Conservation (phyloP, 139 green algal species). For the Ostreobium quekettii region DNA sequence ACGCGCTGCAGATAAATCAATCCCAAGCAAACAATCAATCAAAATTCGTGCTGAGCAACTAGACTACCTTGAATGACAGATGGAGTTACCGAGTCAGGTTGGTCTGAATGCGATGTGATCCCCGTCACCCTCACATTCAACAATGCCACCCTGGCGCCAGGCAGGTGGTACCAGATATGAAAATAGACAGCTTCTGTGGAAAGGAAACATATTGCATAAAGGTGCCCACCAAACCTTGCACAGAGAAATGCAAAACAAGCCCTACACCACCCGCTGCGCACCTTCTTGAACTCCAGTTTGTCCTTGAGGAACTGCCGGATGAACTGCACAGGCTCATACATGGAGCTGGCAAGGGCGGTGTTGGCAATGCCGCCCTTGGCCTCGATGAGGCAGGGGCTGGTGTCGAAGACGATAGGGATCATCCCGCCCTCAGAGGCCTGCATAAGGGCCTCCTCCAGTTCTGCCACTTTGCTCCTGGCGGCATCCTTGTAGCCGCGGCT, state of each 20-base stretch:
- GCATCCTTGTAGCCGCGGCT: constrained; percentile 78
- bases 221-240: no score
- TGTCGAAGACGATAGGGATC: constrained; percentile 89
- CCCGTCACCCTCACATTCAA: no score
- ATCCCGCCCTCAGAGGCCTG: constrained; percentile 79
- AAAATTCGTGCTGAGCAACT: no score
- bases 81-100: no score
- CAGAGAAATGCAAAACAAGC: neutral
- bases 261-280: neutral
- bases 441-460: constrained; percentile 74
- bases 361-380: constrained; percentile 70
- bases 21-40: no score
- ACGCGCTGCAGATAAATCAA: no score
- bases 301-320: constrained; percentile 84
- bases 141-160: no score
- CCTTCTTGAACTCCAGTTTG: constrained; percentile 89
- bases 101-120: no score
- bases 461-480: constrained; percentile 27
- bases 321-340: constrained; percentile 96
- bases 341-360: constrained; percentile 62
- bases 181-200: no score
- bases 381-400: constrained; percentile 78
- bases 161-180: no score
- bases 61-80: no score
- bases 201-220: no score